phyloP scores from a whole-genome alignment of 2,329 filamentous ascomycete species.

The Shiraia sp. region DNA sequence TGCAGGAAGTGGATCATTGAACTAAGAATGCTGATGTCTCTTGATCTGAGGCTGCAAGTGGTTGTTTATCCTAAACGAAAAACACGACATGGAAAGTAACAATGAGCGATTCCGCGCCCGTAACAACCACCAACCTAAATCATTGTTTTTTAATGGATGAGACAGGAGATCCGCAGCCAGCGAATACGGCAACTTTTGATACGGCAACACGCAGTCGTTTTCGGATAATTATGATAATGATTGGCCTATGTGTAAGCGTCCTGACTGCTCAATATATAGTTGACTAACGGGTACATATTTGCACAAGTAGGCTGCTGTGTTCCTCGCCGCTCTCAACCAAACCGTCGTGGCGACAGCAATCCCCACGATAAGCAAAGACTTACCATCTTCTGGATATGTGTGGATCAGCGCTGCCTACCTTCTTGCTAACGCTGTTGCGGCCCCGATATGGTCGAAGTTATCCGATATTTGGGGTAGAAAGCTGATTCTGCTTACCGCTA shows the following conservation, averaged over 20 bases:
- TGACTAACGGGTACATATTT: not conserved
- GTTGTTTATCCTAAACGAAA: too few relatives aligned
- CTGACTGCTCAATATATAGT: not conserved
- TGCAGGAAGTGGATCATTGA: too few relatives aligned
- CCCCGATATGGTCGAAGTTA: constrained; percentile 66
- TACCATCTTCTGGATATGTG: constrained; percentile 68
- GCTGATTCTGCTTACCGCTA: constrained; percentile 51
- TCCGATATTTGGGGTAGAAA: constrained; percentile 60
- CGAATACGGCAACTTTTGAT: not conserved
- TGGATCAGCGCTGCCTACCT: constrained; percentile 76
- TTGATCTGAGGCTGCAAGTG: too few relatives aligned
- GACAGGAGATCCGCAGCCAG: not conserved
- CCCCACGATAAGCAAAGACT: constrained; percentile 63
- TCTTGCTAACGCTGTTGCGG: constrained; percentile 65
- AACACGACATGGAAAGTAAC: too few relatives aligned
- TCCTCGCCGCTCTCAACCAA: constrained; percentile 43
- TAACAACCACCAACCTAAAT: too few relatives aligned
- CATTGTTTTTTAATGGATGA: not conserved
- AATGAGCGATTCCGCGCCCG: too few relatives aligned
- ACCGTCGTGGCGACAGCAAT: constrained; percentile 66
- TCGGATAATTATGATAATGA: not conserved
- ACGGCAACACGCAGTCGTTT: constrained; percentile 21
- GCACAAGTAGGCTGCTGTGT: constrained; percentile 7
- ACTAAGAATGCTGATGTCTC: too few relatives aligned
- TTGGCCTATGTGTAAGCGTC: constrained; percentile 1